Evolutionary conservation across 371 early-diverging fungal species (phyloP).

Genomic region (Rhizopus arrhizus): DNA sequence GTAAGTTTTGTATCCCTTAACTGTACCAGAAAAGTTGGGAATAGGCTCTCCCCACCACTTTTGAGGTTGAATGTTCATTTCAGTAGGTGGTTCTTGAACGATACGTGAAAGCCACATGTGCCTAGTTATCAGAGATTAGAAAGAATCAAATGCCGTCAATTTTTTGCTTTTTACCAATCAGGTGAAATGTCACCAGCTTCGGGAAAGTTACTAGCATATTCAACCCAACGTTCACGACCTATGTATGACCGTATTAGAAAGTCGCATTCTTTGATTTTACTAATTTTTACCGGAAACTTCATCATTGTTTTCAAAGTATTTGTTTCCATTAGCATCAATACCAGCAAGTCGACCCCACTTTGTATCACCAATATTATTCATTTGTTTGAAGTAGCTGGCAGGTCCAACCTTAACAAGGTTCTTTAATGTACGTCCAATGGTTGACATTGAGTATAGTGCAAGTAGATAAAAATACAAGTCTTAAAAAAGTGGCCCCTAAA

Average conservation of each 20-base stretch:
- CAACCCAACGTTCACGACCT: conserved; percentile 93
- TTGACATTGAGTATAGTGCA: conserved; percentile 47
- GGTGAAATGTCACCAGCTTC: conserved; percentile 88
- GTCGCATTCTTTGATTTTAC: background rate
- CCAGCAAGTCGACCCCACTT: conserved; percentile 88
- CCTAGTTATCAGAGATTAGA: conserved; percentile 49
- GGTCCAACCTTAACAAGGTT: conserved; percentile 64
- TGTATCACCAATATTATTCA: conserved; percentile 77
- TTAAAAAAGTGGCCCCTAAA: conserved; percentile 4
- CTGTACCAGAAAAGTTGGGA: conserved; percentile 74
- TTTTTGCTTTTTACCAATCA: conserved; percentile 72
- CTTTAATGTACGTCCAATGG: conserved; percentile 63
- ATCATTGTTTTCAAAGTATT: conserved; percentile 86
- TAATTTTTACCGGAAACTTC: conserved; percentile 71
- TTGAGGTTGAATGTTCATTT: conserved; percentile 43
- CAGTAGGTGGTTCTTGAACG: conserved; percentile 82
- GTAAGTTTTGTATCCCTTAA: conserved; percentile 80
- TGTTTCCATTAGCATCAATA: conserved; percentile 85
- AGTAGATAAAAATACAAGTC: conserved; percentile 14
- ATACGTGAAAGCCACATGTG: conserved; percentile 90
- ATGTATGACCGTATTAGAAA: background rate
- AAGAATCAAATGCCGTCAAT: background rate
- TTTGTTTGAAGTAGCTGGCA: conserved; percentile 62
- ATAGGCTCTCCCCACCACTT: conserved; percentile 55
- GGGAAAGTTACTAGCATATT: conserved; percentile 70